Evolutionary conservation across 306 rosid species (phyloP).

Genomic region (Dryas alaskensis): DNA sequence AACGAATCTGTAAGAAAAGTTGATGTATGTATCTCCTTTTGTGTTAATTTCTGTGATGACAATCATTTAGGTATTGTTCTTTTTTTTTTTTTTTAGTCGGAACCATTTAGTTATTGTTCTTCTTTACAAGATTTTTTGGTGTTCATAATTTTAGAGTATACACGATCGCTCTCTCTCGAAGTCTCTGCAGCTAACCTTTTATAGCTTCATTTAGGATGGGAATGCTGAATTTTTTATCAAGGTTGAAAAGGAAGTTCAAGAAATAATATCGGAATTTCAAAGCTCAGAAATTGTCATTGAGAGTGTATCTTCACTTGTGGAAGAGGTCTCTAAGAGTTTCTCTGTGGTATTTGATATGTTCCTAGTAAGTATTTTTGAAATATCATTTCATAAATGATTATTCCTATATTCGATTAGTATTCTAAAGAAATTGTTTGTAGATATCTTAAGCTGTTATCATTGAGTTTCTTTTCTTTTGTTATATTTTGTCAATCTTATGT

Average conservation of each 20-base stretch:
- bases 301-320: constrained; percentile 47
- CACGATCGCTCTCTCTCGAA: constrained; percentile 1
- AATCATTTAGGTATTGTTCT: constrained; percentile 16
- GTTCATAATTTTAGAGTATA: background rate
- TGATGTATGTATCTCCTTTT: constrained; percentile 30
- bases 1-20: constrained; percentile 34
- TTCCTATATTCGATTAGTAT: background rate
- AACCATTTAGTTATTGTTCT: constrained; percentile 16
- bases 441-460: constrained; percentile 17
- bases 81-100: background rate
- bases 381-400: constrained; percentile 15
- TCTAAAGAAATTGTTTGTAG: background rate
- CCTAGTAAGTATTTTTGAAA: constrained; percentile 54
- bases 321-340: constrained; percentile 56
- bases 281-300: constrained; percentile 50
- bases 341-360: constrained; percentile 44
- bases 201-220: constrained; percentile 51
- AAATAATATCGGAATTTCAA: constrained; percentile 55
- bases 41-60: background rate
- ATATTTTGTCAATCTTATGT: constrained; percentile 13
- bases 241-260: constrained; percentile 54
- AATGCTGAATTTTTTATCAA: constrained; percentile 40
- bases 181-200: constrained; percentile 28
- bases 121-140: background rate
- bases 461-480: constrained; percentile 12